A percentile compares a stretch with the other conserved stretches of the same genome.
These are phyloP conservation scores for Bipolaris cookei DNA, from an alignment of 2,329 filamentous ascomycete species.

Conservation along the genomic window DNA sequence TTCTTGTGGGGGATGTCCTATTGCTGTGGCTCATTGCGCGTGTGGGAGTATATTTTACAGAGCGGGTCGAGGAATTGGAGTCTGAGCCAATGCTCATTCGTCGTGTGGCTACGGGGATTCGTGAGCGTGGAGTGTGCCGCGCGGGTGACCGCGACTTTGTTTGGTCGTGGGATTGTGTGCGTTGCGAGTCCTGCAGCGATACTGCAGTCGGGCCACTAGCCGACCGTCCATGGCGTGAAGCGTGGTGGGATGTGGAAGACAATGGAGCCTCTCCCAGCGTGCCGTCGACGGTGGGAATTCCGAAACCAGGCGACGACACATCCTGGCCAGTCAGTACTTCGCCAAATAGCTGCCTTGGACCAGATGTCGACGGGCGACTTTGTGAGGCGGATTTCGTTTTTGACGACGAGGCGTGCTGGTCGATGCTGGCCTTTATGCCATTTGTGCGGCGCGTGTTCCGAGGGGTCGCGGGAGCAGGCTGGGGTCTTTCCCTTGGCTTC, in stretches of 20 bases:
- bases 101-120: conserved; percentile 42
- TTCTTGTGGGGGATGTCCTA: conserved; percentile 37
- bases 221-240: conserved; percentile 28
- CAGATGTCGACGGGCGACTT: conserved; percentile 29
- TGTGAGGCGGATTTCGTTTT: conserved; percentile 35
- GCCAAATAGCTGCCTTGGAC: conserved; percentile 45
- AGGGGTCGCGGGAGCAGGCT: conserved; percentile 42
- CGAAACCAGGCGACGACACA: conserved; percentile 40
- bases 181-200: conserved; percentile 21
- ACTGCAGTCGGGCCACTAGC: conserved; percentile 27
- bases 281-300: conserved; percentile 38
- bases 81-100: conserved; percentile 46
- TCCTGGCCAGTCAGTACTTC: conserved; percentile 46
- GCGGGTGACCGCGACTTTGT: conserved; percentile 23
- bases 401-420: conserved; percentile 33
- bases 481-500: conserved; percentile 45
- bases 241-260: conserved; percentile 23
- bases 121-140: conserved; percentile 39
- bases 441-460: conserved; percentile 34
- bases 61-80: conserved; percentile 45
- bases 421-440: conserved; percentile 35
- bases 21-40: conserved; percentile 30
- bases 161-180: conserved; percentile 18
- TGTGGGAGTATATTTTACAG: conserved; percentile 39
- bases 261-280: conserved; percentile 17